These are phyloP conservation scores for Hymenoscyphus occultus DNA, from an alignment of 2,329 filamentous ascomycete species.

Conservation along the genomic window DNA sequence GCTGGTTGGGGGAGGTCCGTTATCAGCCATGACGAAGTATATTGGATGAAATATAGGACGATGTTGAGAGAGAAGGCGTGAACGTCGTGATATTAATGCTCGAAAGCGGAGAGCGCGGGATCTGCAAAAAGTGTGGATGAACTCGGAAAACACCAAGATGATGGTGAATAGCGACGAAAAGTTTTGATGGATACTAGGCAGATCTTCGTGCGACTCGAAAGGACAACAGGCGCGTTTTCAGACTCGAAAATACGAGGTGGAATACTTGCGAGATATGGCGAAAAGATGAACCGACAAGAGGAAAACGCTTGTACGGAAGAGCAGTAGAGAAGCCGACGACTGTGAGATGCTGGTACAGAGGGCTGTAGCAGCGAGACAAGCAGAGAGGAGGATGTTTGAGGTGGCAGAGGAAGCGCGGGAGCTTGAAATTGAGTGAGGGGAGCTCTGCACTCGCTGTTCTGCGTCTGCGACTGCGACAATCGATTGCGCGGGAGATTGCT, in stretches of 20 bases:
- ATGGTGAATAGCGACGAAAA: constrained; percentile 25
- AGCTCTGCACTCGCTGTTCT: neutral
- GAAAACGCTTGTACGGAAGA: constrained; percentile 29
- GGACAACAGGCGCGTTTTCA: constrained; percentile 31
- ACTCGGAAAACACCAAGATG: constrained; percentile 23
- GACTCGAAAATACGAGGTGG: constrained; percentile 29
- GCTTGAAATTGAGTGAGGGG: neutral
- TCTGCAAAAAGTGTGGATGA: constrained; percentile 25
- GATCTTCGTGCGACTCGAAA: constrained; percentile 32
- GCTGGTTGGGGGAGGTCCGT: constrained; percentile 58
- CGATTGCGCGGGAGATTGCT: neutral
- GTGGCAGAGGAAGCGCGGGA: neutral
- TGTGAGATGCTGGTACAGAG: constrained; percentile 29
- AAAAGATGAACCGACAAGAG: constrained; percentile 31
- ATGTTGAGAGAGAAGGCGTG: constrained; percentile 20
- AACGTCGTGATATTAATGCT: constrained; percentile 28
- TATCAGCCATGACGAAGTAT: constrained; percentile 69
- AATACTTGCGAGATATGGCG: constrained; percentile 31
- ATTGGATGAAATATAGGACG: constrained; percentile 23
- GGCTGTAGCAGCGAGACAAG: constrained; percentile 17
- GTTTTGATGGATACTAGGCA: constrained; percentile 25
- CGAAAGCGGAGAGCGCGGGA: constrained; percentile 18
- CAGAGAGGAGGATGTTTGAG: constrained; percentile 14
- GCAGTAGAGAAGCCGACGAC: constrained; percentile 23
- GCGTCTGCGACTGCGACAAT: constrained; percentile 2